These are phyloP conservation scores for Chlamydomonas sp. DNA, from an alignment of 139 green algal species.

Conservation along the genomic window DNA sequence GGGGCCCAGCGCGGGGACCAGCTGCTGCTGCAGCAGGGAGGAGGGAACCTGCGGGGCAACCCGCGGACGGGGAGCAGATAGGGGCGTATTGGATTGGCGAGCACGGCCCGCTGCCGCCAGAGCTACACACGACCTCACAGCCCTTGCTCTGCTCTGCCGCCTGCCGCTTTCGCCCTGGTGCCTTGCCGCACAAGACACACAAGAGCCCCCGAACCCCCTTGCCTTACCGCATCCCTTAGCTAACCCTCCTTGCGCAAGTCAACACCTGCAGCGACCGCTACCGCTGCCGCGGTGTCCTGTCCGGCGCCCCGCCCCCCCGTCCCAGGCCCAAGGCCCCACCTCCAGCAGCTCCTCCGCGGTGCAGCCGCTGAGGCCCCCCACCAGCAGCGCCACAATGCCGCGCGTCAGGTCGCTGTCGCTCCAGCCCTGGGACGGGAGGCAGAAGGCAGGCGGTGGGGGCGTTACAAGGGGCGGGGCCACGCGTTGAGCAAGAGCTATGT, in stretches of 20 bases:
- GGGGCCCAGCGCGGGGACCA: slow-evolving; percentile 47
- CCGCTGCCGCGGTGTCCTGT: neutral
- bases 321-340: slow-evolving; percentile 6
- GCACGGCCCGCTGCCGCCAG: too few species aligned
- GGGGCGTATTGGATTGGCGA: neutral
- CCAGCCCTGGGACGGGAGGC: neutral
- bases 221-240: neutral
- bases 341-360: slow-evolving; percentile 72
- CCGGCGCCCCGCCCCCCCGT: neutral
- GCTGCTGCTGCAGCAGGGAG: slow-evolving; percentile 32
- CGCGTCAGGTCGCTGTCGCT: slow-evolving; percentile 79
- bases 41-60: slow-evolving; percentile 1
- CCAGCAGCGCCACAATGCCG: slow-evolving; percentile 81
- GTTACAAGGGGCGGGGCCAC: neutral
- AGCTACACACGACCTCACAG: too few species aligned
- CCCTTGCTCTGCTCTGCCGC: too few species aligned
- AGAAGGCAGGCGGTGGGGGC: neutral
- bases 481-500: too few species aligned
- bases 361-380: slow-evolving; percentile 68
- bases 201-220: neutral
- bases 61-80: neutral
- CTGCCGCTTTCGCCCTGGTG: too few species aligned
- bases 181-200: too few species aligned
- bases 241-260: neutral
- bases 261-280: too few species aligned